Conservation (phyloP, 805 yeast genomes). For the Cyberlindnera amylophila region DNA sequence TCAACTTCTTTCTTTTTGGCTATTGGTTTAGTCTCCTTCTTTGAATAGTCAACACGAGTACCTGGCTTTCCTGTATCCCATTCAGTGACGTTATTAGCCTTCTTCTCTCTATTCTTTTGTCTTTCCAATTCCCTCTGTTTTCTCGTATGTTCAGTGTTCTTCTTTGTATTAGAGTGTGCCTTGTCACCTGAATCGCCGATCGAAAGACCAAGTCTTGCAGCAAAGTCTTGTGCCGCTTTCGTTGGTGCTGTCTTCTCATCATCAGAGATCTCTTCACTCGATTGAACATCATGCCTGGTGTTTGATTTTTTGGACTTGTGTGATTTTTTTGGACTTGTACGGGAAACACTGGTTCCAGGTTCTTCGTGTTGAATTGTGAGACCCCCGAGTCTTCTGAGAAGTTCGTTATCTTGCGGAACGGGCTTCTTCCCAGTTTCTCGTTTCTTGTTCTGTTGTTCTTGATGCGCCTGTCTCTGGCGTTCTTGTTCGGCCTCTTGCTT, state of each 20-base stretch:
- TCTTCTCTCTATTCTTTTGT: constrained; percentile 9
- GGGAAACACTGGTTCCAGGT: not conserved
- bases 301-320: not conserved
- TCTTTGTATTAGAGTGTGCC: constrained; percentile 2
- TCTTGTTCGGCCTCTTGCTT: not conserved
- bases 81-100: constrained; percentile 6
- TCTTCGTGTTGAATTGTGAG: not conserved
- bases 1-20: not conserved
- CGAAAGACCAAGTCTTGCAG: constrained; percentile 23
- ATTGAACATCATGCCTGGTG: not conserved
- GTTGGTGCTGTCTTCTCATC: constrained; percentile 19
- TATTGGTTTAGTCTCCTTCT: not conserved
- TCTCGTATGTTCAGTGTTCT: constrained; percentile 1
- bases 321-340: not conserved
- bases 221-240: constrained; percentile 21
- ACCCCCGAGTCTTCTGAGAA: constrained; percentile 1
- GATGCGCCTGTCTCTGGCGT: not conserved
- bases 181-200: constrained; percentile 1
- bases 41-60: constrained; percentile 4
- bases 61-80: constrained; percentile 17
- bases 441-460: not conserved
- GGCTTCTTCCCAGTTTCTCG: not conserved
- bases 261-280: constrained; percentile 13
- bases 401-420: not conserved
- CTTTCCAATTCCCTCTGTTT: constrained; percentile 11